Evolutionary conservation across 208 protist genomes (phyloP), one percentile per base, ranked within the genome.

Genomic region (Wallacemonas sp.): DNA sequence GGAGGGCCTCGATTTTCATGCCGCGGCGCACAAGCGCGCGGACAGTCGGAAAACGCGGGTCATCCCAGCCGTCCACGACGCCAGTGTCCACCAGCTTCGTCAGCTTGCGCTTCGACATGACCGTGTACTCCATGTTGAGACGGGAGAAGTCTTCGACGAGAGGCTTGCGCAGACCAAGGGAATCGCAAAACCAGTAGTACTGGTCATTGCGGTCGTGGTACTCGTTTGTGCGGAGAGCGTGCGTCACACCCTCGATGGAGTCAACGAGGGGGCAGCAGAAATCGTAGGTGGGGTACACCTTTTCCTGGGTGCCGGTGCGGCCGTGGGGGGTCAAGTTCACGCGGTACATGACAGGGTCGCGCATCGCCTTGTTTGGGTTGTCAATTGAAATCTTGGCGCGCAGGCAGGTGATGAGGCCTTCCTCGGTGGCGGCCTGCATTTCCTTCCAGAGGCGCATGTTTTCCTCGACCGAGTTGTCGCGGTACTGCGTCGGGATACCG

Each of bases 231-330:
- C 99, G 81, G 17, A 99, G 88, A 16, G 98, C 97, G 73, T 99
- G 98, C 1, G 98, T 99, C 3, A 99, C 97, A 54, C 98, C 98
- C 75, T 99, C 98, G 23, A 99, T 41, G 5, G 87, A 96, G 76
- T 99, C 99, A 47, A 99, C 91, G 57, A 99, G 97, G 5, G 99
- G 99, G 84, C 98, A 99, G 54, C 96, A 98, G 73, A 99, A 99
- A 76, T 99, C 99, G 81, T 99, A 99, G 1, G 97, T 99, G 26
- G 98, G 99, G 78, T 99, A 96, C 67, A 98, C 87, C 62, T 95
- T 94, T 47, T 96, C 92, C 72, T 97, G 88, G n/a, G 62, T 80
- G 32, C 93, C 97, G 8, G 97, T 97, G n/a, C 90, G 76, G 19
- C 81, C 77, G 72, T 99, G 98, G 47, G 97, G 93, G 4, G 72